A percentile compares a stretch with the other conserved stretches of the same genome.
phyloP scores from a whole-genome alignment of 2,329 filamentous ascomycete species.

The Lachnellula arida region DNA sequence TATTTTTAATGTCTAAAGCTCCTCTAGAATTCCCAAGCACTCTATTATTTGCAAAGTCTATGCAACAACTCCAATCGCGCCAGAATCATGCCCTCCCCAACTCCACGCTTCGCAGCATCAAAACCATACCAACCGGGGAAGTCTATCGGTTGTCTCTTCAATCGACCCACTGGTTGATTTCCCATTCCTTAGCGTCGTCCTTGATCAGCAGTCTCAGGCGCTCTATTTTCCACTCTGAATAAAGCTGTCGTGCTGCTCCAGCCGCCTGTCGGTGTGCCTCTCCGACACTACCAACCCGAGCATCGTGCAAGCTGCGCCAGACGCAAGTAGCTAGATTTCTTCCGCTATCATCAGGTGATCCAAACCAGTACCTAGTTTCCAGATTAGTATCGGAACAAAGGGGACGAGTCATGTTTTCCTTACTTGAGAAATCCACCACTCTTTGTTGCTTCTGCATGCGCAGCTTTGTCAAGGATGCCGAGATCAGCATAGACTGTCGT shows the following conservation, averaged over 20 bases:
- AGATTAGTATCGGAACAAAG: conserved; percentile 4
- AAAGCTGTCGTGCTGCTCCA: conserved; percentile 58
- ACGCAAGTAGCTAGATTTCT: conserved; percentile 79
- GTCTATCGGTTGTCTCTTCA: conserved; percentile 4
- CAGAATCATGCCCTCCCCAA: neutral
- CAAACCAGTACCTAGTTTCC: conserved; percentile 74
- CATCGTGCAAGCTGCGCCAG: conserved; percentile 58
- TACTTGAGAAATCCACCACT: conserved; percentile 80
- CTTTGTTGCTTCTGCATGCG: conserved; percentile 73
- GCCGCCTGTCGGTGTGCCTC: conserved; percentile 61
- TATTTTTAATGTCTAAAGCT: neutral
- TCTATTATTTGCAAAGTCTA: neutral
- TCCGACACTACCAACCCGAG: conserved; percentile 53
- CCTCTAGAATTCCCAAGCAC: neutral
- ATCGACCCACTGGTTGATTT: conserved; percentile 54
- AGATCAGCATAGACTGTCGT: conserved; percentile 64
- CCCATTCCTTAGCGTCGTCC: conserved; percentile 61
- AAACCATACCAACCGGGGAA: neutral
- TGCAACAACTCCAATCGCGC: neutral
- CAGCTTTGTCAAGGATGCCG: conserved; percentile 68
- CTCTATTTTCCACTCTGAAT: conserved; percentile 65
- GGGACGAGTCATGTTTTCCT: conserved; percentile 13
- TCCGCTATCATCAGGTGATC: conserved; percentile 61
- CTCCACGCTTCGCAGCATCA: neutral
- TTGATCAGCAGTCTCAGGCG: conserved; percentile 64